Evolutionary conservation across 140 eudicot species (phyloP), one percentile per base, ranked within the genome.

Genomic region (Artemisia princeps): DNA sequence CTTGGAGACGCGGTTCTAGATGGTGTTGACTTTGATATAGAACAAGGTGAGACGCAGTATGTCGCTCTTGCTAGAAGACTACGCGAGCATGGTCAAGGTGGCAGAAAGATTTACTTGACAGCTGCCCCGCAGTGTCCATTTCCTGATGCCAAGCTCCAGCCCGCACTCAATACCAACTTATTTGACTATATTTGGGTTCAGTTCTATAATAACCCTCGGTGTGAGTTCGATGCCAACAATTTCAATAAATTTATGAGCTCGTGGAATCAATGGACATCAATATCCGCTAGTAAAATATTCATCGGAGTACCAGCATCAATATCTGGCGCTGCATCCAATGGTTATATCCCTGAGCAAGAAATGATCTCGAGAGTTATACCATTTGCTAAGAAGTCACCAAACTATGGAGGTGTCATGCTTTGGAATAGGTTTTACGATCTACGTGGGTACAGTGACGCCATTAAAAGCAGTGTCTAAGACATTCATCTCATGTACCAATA

Each of bases 1-100:
- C 60, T 65, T 65, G 71, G 71, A n/a, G 71, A 23, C 10, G 71
- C 71, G 9, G 71, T 65, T 10, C 49, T 65, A 28, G 71, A 65
- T 20, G 71, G 60, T 6, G 60, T 65, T 24, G 71, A 65, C 49
- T 65, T 49, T n/a, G 71, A 65, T 51, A 65, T 51, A 49, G 71
- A 50, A 51, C 10, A 28, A 0, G 71, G 71, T 1, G 60, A 50
- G 15, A 10, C 60, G 3, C 70, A 65, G 26, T 64, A 64, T 46
- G 3, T 2, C 2, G 58, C 45, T 22, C 69, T 64, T 64, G 58
- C 69, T 23, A 20, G 12, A 10, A 64, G 69, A 20, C 45, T 64
- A 48, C 58, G 20, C 8, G 69, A 64, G 44, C 69, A 10, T 22
- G 69, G 58, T 59, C 64, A 59, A 55, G 13, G 33, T 6, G 23